These are phyloP conservation scores for Suillus americanus DNA, from an alignment of 768 basidiomycete species.

Conservation along the genomic window DNA sequence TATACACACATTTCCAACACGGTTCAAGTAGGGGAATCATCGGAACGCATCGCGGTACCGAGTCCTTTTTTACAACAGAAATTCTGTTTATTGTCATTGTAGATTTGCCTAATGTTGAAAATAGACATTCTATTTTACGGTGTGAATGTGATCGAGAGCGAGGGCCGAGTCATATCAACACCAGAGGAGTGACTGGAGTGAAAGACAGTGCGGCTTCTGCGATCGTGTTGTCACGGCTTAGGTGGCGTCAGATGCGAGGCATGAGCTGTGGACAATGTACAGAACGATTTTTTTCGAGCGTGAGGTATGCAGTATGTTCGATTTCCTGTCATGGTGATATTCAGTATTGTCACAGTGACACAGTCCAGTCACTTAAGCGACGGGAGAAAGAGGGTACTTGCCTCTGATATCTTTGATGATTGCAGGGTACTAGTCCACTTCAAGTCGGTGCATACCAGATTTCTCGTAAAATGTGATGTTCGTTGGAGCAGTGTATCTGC, in stretches of 20 bases:
- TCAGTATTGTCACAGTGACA: neutral
- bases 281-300: slow-evolving; percentile 61
- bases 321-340: slow-evolving; percentile 39
- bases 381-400: slow-evolving; percentile 6
- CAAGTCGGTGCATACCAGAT: slow-evolving; percentile 11
- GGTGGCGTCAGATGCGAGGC: slow-evolving; percentile 31
- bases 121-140: too few relatives aligned
- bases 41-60: slow-evolving; percentile 25
- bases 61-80: too few relatives aligned
- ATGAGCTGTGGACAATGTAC: slow-evolving; percentile 42
- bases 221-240: slow-evolving; percentile 50
- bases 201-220: slow-evolving; percentile 75
- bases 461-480: slow-evolving; percentile 48
- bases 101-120: too few relatives aligned
- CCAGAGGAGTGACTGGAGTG: slow-evolving; percentile 61
- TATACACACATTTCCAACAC: neutral
- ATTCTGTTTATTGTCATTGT: too few relatives aligned
- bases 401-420: slow-evolving; percentile 34
- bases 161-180: slow-evolving; percentile 49
- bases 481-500: too few relatives aligned
- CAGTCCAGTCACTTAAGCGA: neutral
- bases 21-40: neutral
- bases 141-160: too few relatives aligned
- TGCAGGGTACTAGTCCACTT: slow-evolving; percentile 39
- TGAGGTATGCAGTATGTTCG: slow-evolving; percentile 51